Percentiles rank a stretch among this genome's conserved stretches.
phyloP scores from a whole-genome alignment of 208 protist species.

The Leishmania braziliensis region DNA sequence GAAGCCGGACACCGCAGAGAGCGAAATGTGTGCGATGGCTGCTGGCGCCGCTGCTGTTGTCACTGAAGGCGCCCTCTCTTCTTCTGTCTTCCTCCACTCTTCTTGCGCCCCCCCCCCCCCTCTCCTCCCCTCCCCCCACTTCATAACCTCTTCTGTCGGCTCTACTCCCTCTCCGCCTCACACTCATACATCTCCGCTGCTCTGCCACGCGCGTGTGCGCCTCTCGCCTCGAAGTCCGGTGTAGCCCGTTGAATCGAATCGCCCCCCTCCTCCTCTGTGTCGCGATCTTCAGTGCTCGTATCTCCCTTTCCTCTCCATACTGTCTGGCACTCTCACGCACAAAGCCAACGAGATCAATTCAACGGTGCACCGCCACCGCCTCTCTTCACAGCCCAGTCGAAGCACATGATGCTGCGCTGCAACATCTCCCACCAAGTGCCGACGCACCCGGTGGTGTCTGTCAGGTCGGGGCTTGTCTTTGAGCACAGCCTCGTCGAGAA shows the following conservation, averaged over 20 bases:
- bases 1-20: not conserved
- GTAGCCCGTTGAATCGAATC: not conserved
- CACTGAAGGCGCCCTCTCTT: not conserved
- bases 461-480: conserved; percentile 94
- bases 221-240: not conserved
- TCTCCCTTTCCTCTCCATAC: not conserved
- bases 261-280: not conserved
- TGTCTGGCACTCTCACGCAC: not conserved
- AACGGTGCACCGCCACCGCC: not conserved
- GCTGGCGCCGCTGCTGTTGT: not conserved
- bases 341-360: not conserved
- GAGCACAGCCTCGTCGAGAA: conserved; percentile 95
- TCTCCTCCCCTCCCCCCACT: not conserved
- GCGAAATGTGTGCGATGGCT: not conserved
- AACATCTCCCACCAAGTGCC: conserved; percentile 83
- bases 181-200: not conserved
- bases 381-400: not conserved
- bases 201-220: not conserved
- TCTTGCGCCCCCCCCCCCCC: too few relatives aligned
- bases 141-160: not conserved
- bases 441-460: conserved; percentile 95
- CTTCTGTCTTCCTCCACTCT: not conserved
- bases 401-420: conserved; percentile 72
- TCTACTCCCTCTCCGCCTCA: not conserved
- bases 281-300: not conserved